A percentile compares a stretch with the other conserved stretches of the same genome.
These are phyloP conservation scores for Auricularia sp. DNA, from an alignment of 768 basidiomycete species.

Conservation along the genomic window DNA sequence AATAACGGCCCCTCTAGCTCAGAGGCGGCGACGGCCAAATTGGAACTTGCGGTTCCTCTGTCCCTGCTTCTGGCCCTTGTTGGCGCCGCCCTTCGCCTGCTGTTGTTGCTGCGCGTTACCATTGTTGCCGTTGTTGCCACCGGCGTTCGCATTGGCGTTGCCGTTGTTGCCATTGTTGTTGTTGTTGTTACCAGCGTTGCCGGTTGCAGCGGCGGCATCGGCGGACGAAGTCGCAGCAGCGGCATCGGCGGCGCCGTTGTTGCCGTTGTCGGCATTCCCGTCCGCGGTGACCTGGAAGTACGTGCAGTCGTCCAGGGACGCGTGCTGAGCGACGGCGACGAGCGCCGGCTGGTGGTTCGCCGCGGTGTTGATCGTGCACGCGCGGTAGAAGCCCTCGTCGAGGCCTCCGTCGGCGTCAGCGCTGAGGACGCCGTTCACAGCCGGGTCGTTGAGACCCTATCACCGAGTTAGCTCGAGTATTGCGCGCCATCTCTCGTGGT, in stretches of 20 bases:
- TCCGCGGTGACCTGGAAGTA: not conserved
- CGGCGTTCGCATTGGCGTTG: not conserved
- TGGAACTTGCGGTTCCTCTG: no score
- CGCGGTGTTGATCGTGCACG: slow-evolving; percentile 46
- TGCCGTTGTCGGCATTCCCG: not conserved
- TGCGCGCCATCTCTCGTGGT: no score
- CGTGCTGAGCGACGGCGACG: slow-evolving; percentile 54
- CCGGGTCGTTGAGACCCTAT: slow-evolving; percentile 1
- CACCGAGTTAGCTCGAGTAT: not conserved
- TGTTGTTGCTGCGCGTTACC: not conserved
- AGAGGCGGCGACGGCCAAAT: no score
- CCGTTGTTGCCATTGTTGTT: not conserved
- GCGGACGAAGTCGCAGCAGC: not conserved
- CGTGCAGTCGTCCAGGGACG: slow-evolving; percentile 14
- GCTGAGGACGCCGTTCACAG: slow-evolving; percentile 34
- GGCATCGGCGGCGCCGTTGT: not conserved
- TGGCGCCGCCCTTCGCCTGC: not conserved
- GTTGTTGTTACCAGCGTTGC: not conserved
- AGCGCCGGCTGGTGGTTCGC: slow-evolving; percentile 51
- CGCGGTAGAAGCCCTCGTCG: slow-evolving; percentile 46
- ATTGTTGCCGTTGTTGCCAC: not conserved
- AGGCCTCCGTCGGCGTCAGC: slow-evolving; percentile 45
- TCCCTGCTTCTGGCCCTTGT: not conserved
- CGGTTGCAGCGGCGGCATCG: not conserved
- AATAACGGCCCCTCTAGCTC: no score